Evolutionary conservation across 148 eudicot genomes (phyloP), one percentile per base, ranked within the genome.

Genomic region (Beta vulgaris): DNA sequence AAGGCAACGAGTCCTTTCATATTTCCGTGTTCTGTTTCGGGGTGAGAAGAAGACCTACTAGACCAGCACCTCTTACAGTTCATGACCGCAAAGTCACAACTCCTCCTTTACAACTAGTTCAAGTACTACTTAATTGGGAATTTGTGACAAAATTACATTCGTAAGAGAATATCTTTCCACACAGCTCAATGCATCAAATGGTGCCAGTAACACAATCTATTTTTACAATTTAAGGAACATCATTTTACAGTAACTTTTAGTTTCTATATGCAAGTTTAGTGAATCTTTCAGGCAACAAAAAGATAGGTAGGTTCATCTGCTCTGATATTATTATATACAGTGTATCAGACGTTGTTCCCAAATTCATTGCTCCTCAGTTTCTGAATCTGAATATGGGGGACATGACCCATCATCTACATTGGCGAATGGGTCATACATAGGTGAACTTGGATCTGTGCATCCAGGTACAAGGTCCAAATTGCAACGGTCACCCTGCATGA

Each of bases 331-430:
- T n/a, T n/a, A n/a, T n/a, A n/a, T 75, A 79, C 78, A 69, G 57
- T 68, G 68, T 76, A 60, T 68, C 34, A 58, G 25, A 28, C 34
- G 21, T 64, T 68, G 40, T 61, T 10, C 37, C 9, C 11, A 6
- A 69, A 36, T 42, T 49, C 51, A 53, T 60, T 75, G 80, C 26
- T 88, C 85, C 80, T 86, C 90, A 2, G 79, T 76, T 64, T 91
- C 94, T 26, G 86, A 86, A 68, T 91, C 94, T 26, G 86, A 86
- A 31, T 87, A 84, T 6, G 83, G 73, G 12, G 90, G 92, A 80
- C 98, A 93, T 28, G 98, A 84, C 23, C 98, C 98, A 71, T 93
- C 98, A 62, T 93, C 97, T 4, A 93, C 93, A 54, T 85, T 90
- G 48, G 98, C 98, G 7, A 87, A 72, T 10, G 98, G 97, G 64